Percentiles rank a stretch among this genome's conserved stretches.
Conservation (phyloP, 2,329 filamentous ascomycete genomes). For the Neofusicoccum ribis region DNA sequence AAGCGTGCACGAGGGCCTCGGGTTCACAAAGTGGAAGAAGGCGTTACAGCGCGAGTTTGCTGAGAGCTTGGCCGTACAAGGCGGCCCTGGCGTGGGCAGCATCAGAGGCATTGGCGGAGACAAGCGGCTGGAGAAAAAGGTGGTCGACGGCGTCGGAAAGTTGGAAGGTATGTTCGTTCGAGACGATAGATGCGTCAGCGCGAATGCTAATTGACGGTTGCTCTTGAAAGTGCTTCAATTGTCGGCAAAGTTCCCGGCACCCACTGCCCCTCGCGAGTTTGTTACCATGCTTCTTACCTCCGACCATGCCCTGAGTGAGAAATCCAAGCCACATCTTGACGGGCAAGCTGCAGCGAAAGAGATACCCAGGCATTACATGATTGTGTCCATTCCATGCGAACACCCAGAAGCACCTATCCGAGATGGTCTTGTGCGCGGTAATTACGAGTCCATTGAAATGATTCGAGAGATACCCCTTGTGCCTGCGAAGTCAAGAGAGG, state of each 20-base stretch:
- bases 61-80: slow-evolving; percentile 71
- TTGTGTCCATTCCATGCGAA: slow-evolving; percentile 80
- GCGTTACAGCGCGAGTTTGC: slow-evolving; percentile 78
- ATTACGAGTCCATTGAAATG: slow-evolving; percentile 89
- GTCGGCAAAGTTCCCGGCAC: slow-evolving; percentile 86
- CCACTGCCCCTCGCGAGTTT: slow-evolving; percentile 85
- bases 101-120: slow-evolving; percentile 87
- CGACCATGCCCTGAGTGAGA: slow-evolving; percentile 50
- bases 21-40: slow-evolving; percentile 74
- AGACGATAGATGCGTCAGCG: not conserved
- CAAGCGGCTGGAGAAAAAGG: slow-evolving; percentile 65
- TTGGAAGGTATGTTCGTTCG: slow-evolving; percentile 56
- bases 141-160: slow-evolving; percentile 60
- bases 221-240: slow-evolving; percentile 69
- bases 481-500: slow-evolving; percentile 41
- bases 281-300: slow-evolving; percentile 76
- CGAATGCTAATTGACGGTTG: not conserved
- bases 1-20: slow-evolving; percentile 76
- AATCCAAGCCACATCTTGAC: slow-evolving; percentile 36
- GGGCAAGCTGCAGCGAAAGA: slow-evolving; percentile 34
- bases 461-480: slow-evolving; percentile 75
- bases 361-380: slow-evolving; percentile 71
- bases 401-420: slow-evolving; percentile 72
- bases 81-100: slow-evolving; percentile 69
- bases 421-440: slow-evolving; percentile 74